phyloP scores from a whole-genome alignment of 2,329 filamentous ascomycete species.

The Nothopassalora personata region DNA sequence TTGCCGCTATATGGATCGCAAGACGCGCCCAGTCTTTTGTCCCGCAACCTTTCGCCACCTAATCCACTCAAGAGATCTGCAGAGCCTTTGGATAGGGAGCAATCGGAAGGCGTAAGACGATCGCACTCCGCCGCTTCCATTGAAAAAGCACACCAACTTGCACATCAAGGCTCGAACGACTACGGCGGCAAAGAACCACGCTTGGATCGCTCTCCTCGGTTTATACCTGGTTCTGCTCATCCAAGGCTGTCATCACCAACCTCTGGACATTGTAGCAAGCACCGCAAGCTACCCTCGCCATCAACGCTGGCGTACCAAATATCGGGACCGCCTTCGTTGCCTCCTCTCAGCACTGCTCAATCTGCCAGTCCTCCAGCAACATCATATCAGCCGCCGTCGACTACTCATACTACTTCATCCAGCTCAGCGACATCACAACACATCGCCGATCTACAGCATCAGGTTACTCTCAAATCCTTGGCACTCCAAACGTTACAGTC shows the following conservation, averaged over 20 bases:
- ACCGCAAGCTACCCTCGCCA: slow-evolving; percentile 24
- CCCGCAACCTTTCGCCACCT: slow-evolving; percentile 9
- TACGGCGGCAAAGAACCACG: slow-evolving; percentile 5
- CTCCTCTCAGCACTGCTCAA: slow-evolving; percentile 12
- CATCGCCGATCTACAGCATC: slow-evolving; percentile 49
- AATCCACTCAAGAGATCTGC: slow-evolving; percentile 18
- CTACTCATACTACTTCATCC: slow-evolving; percentile 23
- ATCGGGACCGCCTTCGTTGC: slow-evolving; percentile 15
- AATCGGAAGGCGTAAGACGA: slow-evolving; percentile 17
- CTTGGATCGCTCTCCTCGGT: slow-evolving; percentile 18
- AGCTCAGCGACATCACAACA: slow-evolving; percentile 33
- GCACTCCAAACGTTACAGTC: slow-evolving; percentile 49
- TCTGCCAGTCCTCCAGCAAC: slow-evolving; percentile 22
- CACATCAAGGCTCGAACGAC: slow-evolving; percentile 17
- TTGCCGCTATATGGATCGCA: neutral
- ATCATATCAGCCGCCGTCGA: slow-evolving; percentile 21
- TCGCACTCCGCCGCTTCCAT: slow-evolving; percentile 17
- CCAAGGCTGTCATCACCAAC: slow-evolving; percentile 20
- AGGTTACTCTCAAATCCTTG: slow-evolving; percentile 50
- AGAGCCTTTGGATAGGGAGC: slow-evolving; percentile 16
- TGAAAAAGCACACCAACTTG: slow-evolving; percentile 9
- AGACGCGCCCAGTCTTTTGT: neutral
- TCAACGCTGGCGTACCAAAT: slow-evolving; percentile 22
- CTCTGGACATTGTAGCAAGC: slow-evolving; percentile 2
- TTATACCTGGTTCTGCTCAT: slow-evolving; percentile 18